These are phyloP conservation scores for Yamadazyma atlantica DNA, from an alignment of 1,139 yeast species.

Conservation along the genomic window DNA sequence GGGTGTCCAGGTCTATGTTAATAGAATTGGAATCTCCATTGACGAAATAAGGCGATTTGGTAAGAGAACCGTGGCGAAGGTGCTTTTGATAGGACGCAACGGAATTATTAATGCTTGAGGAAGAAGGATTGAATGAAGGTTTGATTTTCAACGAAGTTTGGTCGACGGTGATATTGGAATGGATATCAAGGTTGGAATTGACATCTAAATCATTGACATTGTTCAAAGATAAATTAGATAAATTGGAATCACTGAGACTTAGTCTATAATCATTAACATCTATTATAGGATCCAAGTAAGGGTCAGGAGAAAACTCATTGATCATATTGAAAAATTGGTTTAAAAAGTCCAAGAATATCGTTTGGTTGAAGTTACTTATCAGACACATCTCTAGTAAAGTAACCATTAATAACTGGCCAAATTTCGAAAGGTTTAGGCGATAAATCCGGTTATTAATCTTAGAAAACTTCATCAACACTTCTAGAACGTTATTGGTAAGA, in stretches of 20 bases:
- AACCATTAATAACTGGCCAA: slow-evolving; percentile 8
- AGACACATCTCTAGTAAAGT: slow-evolving; percentile 2
- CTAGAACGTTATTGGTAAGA: slow-evolving; percentile 1
- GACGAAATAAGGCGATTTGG: not conserved
- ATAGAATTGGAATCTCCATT: slow-evolving; percentile 1
- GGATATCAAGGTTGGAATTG: slow-evolving; percentile 6
- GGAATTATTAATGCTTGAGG: not conserved
- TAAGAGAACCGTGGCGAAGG: not conserved
- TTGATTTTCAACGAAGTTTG: not conserved
- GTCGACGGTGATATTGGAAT: slow-evolving; percentile 3
- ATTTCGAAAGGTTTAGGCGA: slow-evolving; percentile 4
- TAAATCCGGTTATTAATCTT: slow-evolving; percentile 10
- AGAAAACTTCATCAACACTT: slow-evolving; percentile 5
- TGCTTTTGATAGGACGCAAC: not conserved
- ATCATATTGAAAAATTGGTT: slow-evolving; percentile 7
- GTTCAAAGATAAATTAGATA: slow-evolving; percentile 8
- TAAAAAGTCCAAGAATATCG: slow-evolving; percentile 7
- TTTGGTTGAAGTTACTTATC: slow-evolving; percentile 2
- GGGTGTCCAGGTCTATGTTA: not conserved
- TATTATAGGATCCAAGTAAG: slow-evolving; percentile 5
- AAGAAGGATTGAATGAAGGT: not conserved
- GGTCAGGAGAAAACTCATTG: slow-evolving; percentile 6
- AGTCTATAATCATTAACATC: slow-evolving; percentile 6
- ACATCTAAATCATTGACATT: slow-evolving; percentile 8
- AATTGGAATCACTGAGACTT: slow-evolving; percentile 11